Percentiles rank a stretch among this genome's conserved stretches.
phyloP scores from a whole-genome alignment of 257 asterid species.

The Solanum dulcamara region DNA sequence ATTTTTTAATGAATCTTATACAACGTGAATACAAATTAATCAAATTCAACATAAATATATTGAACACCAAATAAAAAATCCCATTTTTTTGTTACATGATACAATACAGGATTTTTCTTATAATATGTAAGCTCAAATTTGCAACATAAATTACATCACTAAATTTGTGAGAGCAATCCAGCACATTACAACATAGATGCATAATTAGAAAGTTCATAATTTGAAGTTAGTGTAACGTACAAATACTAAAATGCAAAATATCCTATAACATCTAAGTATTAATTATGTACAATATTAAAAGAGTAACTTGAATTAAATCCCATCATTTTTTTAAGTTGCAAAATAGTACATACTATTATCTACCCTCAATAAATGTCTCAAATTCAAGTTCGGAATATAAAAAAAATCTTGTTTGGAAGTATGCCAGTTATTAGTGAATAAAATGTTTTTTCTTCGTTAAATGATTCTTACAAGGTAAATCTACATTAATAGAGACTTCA shows the following conservation, averaged over 20 bases:
- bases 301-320: not conserved
- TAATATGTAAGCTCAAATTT: not conserved
- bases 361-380: not conserved
- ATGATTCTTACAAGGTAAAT: not conserved
- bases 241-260: not conserved
- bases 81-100: too few species aligned
- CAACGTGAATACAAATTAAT: not conserved
- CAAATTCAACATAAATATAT: fast-evolving
- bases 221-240: not conserved
- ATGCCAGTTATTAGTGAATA: not conserved
- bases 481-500: not conserved
- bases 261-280: not conserved
- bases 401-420: not conserved
- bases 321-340: not conserved
- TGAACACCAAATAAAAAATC: not conserved
- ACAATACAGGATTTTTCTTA: not conserved
- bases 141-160: not conserved
- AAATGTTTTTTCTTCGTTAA: not conserved
- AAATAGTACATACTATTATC: not conserved
- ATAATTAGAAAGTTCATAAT: not conserved
- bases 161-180: not conserved
- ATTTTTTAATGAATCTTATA: not conserved
- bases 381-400: not conserved
- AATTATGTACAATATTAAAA: not conserved
- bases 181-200: not conserved